Base-by-base conservation (phyloP, 129 eudicot genomes). In the Chrysanthemum makinoi region DNA sequence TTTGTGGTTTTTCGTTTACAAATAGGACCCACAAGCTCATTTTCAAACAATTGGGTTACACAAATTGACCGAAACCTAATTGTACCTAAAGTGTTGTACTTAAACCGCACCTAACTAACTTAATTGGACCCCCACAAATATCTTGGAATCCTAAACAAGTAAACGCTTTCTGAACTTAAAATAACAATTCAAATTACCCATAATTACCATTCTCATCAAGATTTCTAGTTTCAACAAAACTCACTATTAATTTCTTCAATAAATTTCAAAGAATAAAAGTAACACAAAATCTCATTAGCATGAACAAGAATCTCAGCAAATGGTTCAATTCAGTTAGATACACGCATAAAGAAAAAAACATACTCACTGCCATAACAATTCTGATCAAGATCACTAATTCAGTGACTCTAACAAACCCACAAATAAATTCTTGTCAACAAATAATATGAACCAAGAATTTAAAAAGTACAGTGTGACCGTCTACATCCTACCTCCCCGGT, bases 161-260 rank as follows among this genome's bases (percentile, higher is more conserved):
- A 26, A 26, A 55, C 26, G 18, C 64, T 3, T 2, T 35, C 22
- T 65, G 46, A 17, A 74, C 56, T 48, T 50, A 11, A 72, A 62
- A 17, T 15, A 53, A 74, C 22, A 61, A 65, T 30, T 24, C 22
- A 44, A 46, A 24, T 53, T 63, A 2, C 15, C 78, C 65, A 3
- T 28, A 35, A 2, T 10, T 33, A 5, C 43, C 20, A 20, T 49
- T 77, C 65, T 50, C 20, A 62, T 71, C 74, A 78, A 39, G 68
- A 72, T 30, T 15, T 46, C 19, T 66, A 47, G 26, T 66, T 65
- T 57, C 72, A 50, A 65, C 64, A 10, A 17, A 72, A 78, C 63
- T 61, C 62, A 77, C 65, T 52, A 54, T 0, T 6, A 44, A 65
- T 55, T 22, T 28, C 5, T 28, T 28, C 5, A 28, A 28, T 28